A percentile compares a stretch with the other conserved stretches of the same genome.
These are phyloP conservation scores for Penicillium brevicompactum DNA, from an alignment of 2,329 filamentous ascomycete genomes.

Conservation along the genomic window DNA sequence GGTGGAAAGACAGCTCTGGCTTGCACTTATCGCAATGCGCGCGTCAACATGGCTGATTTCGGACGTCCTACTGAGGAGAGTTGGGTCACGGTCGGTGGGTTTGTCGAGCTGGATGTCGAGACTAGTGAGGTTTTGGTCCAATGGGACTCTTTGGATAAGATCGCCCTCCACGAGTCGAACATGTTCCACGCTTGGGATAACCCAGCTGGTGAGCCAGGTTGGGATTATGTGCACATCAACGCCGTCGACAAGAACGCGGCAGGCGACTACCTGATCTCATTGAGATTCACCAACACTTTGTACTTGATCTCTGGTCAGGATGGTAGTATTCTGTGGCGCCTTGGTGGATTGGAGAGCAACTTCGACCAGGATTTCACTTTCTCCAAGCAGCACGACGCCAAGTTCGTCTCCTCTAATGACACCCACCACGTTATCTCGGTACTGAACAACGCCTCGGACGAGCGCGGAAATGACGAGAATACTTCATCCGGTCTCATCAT, in stretches of 20 bases:
- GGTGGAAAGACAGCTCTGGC: slow-evolving; percentile 39
- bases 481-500: slow-evolving; percentile 35
- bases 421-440: slow-evolving; percentile 36
- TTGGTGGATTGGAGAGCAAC: slow-evolving; percentile 37
- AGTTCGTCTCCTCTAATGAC: slow-evolving; percentile 31
- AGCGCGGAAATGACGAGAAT: slow-evolving; percentile 29
- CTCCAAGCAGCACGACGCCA: slow-evolving; percentile 41
- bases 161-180: slow-evolving; percentile 37
- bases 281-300: slow-evolving; percentile 41
- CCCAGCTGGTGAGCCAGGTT: slow-evolving; percentile 23
- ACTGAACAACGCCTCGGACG: slow-evolving; percentile 38
- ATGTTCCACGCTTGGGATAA: slow-evolving; percentile 22
- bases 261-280: slow-evolving; percentile 45
- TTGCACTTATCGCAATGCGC: slow-evolving; percentile 26
- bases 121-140: slow-evolving; percentile 39
- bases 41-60: slow-evolving; percentile 30
- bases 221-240: slow-evolving; percentile 45
- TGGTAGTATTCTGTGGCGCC: slow-evolving; percentile 42
- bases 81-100: slow-evolving; percentile 37
- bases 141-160: slow-evolving; percentile 39
- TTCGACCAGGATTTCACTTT: slow-evolving; percentile 39
- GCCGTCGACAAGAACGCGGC: slow-evolving; percentile 42
- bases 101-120: slow-evolving; percentile 40
- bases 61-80: slow-evolving; percentile 34
- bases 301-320: slow-evolving; percentile 43